These are phyloP conservation scores for Leishmania turanica DNA, from an alignment of 208 protist species.

Conservation along the genomic window DNA sequence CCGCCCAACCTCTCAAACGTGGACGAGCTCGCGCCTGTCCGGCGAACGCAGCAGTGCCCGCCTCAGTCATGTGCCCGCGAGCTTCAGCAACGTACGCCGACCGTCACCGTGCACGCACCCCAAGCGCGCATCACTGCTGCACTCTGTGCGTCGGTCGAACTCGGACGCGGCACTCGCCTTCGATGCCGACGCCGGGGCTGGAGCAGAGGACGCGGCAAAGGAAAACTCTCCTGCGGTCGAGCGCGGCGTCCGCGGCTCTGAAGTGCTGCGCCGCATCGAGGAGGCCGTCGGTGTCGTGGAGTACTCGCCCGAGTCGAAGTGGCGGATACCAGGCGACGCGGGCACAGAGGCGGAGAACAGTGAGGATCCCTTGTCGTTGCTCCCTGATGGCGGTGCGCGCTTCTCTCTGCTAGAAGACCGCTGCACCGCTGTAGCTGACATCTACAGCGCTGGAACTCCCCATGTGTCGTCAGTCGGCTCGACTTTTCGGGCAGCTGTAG, in stretches of 20 bases:
- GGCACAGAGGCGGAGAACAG: neutral
- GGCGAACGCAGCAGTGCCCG: conserved; percentile 12
- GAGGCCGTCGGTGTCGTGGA: conserved; percentile 20
- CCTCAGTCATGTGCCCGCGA: conserved; percentile 19
- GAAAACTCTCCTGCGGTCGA: conserved; percentile 16
- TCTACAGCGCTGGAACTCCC: conserved; percentile 13
- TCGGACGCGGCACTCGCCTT: neutral
- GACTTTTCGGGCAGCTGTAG: neutral
- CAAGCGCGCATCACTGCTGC: conserved; percentile 21
- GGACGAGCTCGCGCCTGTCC: conserved; percentile 10
- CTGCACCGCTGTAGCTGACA: conserved; percentile 30
- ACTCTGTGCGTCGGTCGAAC: neutral
- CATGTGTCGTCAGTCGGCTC: neutral
- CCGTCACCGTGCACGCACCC: conserved; percentile 24
- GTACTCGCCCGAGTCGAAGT: conserved; percentile 26
- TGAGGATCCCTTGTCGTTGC: neutral
- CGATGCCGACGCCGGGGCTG: neutral
- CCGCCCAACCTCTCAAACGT: conserved; percentile 2
- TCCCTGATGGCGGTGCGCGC: neutral
- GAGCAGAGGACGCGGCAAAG: conserved; percentile 1
- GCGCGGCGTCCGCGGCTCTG: conserved; percentile 15
- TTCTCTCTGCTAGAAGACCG: conserved; percentile 6
- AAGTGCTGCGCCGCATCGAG: conserved; percentile 29
- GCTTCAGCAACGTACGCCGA: conserved; percentile 15
- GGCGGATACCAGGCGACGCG: neutral